Evolutionary conservation across 305 asterid species (phyloP), one percentile per base, ranked within the genome.

Genomic region (Fraxinus floribunda): DNA sequence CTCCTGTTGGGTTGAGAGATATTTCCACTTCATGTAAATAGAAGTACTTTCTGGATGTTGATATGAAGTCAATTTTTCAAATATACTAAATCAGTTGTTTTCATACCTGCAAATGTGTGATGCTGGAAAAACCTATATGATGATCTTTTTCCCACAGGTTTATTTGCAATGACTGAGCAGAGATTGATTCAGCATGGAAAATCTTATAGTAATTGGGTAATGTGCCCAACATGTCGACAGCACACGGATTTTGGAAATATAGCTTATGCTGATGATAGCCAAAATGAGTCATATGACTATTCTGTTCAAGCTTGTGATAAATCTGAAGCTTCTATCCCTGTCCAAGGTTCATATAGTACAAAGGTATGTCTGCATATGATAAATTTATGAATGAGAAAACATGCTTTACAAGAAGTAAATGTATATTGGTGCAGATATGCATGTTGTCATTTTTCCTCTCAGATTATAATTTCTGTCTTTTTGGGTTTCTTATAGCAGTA

Each of bases 151-250:
- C 8, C 46, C 75, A 73, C 94, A 96, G 99, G 99, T 89, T 90
- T 96, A 83, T 84, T 94, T 84, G 98, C 93, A 64, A 89, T 96
- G 92, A 93, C 97, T 2, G 99, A 96, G 88, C 85, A 86, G 86
- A 89, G 88, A 83, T 68, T 80, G 83, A 84, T 84, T 85, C 86
- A 88, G 82, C 92, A 85, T 64, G 95, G 93, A 71, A 92, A 89
- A 83, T 82, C 60, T 81, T 86, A 87, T 78, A 86, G 52, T 76
- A 85, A 89, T 75, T 89, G 93, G 94, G 90, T 96, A 66, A 88
- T 93, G 88, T 96, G 99, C 90, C 98, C 99, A 83, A 93, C 97
- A 79, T 96, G 99, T 86, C 90, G 99, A 75, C 97, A 84, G 70
- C 90, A 90, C 82, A 92, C 94, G 77, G 95, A 91, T 83, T 93